Conservation (phyloP, 306 rosid species). For the Betula pendula region DNA sequence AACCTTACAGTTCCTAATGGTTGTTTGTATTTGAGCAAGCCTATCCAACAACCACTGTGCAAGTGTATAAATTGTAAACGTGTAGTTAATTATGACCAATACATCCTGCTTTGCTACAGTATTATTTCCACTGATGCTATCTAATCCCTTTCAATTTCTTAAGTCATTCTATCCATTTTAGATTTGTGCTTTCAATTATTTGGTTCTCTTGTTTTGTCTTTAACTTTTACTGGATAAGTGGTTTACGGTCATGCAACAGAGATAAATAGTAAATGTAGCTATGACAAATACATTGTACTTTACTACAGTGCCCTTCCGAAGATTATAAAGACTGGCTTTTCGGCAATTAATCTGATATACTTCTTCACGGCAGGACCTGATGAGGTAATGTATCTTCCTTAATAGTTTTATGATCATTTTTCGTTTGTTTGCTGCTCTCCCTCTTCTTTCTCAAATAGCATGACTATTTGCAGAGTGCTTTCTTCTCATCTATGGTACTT, state of each 20-base stretch:
- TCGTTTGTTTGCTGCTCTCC: neutral
- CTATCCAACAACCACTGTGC: neutral
- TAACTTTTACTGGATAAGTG: neutral
- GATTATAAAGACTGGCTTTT: constrained; percentile 95
- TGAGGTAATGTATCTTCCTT: constrained; percentile 62
- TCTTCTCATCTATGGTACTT: neutral
- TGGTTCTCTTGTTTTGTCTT: neutral
- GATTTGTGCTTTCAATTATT: neutral
- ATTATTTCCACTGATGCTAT: neutral
- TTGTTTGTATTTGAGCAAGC: neutral
- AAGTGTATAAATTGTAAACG: neutral
- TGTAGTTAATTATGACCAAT: too few relatives aligned
- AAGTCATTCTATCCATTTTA: neutral
- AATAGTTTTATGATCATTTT: neutral
- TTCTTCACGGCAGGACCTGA: constrained; percentile 99
- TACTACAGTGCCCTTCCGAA: constrained; percentile 79
- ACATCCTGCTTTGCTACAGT: too few relatives aligned
- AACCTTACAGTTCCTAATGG: neutral
- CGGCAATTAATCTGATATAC: constrained; percentile 97
- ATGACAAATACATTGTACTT: constrained; percentile 29
- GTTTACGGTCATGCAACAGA: neutral
- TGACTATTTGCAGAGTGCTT: neutral
- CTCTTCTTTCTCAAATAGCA: neutral
- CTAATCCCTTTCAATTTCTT: neutral
- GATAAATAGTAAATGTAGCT: constrained; percentile 15